These are phyloP conservation scores for Malassezia nana DNA, from an alignment of 1,284 basidiomycete species.

Conservation along the genomic window DNA sequence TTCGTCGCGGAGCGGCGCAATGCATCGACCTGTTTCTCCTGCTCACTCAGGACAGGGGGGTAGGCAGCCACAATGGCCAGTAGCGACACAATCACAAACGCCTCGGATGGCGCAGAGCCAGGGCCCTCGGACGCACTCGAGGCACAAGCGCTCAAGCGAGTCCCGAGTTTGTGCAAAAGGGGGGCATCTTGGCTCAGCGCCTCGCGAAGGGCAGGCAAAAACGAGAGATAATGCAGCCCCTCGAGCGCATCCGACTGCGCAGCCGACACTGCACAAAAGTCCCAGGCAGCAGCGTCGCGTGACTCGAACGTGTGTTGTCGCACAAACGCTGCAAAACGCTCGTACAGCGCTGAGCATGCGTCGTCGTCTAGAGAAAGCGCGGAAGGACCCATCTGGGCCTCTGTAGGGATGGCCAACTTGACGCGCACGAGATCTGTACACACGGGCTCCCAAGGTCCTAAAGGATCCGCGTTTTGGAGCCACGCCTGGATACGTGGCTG, in stretches of 20 bases:
- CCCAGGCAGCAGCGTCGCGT: neutral
- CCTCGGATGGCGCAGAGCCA: neutral
- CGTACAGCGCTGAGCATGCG: neutral
- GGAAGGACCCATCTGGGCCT: neutral
- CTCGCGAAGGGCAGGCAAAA: constrained; percentile 21
- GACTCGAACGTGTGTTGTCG: neutral
- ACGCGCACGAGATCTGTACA: constrained; percentile 8
- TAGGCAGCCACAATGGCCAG: constrained; percentile 27
- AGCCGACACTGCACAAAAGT: constrained; percentile 1
- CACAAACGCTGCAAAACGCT: neutral
- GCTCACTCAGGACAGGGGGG: constrained; percentile 19
- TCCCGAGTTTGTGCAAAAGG: constrained; percentile 22
- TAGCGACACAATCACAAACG: constrained; percentile 29
- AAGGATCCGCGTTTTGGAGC: neutral
- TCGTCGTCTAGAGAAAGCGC: constrained; percentile 9
- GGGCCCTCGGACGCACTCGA: neutral
- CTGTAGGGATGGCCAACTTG: constrained; percentile 11
- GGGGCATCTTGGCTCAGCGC: constrained; percentile 10
- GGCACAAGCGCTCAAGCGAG: constrained; percentile 5
- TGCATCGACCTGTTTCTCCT: constrained; percentile 31
- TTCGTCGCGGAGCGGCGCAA: constrained; percentile 22
- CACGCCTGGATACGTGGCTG: neutral
- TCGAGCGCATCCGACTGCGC: constrained; percentile 27
- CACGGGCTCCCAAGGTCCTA: neutral
- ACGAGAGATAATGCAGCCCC: constrained; percentile 30